Conservation (phyloP, 2,329 filamentous ascomycete species). For the Aspergillus fructus region DNA sequence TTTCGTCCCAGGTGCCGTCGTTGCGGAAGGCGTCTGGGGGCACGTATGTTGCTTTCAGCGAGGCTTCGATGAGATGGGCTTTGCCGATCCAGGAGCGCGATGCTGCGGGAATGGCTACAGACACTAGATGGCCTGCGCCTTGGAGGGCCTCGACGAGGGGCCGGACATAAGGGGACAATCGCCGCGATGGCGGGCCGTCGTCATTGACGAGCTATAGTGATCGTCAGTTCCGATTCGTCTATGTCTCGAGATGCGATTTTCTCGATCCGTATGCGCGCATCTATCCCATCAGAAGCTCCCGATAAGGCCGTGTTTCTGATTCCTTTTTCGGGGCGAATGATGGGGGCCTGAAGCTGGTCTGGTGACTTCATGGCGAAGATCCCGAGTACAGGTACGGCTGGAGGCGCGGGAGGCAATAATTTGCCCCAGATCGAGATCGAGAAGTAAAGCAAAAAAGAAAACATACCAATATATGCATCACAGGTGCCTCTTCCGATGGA, state of each 20-base stretch:
- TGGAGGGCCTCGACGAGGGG: conserved; percentile 68
- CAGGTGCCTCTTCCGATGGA: conserved; percentile 5
- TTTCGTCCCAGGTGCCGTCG: conserved; percentile 54
- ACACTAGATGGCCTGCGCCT: conserved; percentile 73
- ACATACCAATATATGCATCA: conserved; percentile 51
- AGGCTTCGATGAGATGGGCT: conserved; percentile 86
- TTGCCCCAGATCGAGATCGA: conserved; percentile 8
- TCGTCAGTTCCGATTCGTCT: background rate
- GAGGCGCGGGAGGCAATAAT: background rate
- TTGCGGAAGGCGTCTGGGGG: conserved; percentile 56
- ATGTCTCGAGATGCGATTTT: background rate
- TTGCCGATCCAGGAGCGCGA: conserved; percentile 97
- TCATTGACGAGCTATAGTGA: conserved; percentile 57
- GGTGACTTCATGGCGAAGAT: conserved; percentile 10
- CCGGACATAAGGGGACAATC: conserved; percentile 73
- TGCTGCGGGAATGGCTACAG: conserved; percentile 80
- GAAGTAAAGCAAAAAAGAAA: conserved; percentile 11
- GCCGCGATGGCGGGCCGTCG: conserved; percentile 70
- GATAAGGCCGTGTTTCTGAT: background rate
- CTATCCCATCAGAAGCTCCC: background rate
- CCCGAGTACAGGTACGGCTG: background rate
- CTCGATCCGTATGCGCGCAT: background rate
- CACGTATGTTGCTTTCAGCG: conserved; percentile 77
- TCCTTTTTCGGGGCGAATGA: conserved; percentile 1
- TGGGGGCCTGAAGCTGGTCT: conserved; percentile 2